A percentile compares a stretch with the other conserved stretches of the same genome.
These are phyloP conservation scores for Komagataella pastoris DNA, from an alignment of 805 yeast species.

Conservation along the genomic window DNA sequence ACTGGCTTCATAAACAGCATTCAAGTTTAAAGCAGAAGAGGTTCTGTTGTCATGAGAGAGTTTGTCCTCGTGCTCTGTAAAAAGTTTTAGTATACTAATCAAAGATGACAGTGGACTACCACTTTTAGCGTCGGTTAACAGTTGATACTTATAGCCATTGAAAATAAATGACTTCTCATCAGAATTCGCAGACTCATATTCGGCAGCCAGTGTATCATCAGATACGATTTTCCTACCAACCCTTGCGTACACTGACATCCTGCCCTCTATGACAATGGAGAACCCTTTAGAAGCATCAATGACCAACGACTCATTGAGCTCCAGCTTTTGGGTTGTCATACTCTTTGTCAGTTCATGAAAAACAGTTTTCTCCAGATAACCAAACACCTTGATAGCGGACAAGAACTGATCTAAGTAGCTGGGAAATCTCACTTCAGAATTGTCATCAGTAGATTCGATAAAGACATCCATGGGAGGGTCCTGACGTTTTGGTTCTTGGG, in stretches of 20 bases:
- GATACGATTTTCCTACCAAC: conserved; percentile 19
- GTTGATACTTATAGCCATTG: conserved; percentile 52
- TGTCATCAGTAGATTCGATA: conserved; percentile 21
- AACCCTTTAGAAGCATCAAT: conserved; percentile 68
- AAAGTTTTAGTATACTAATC: conserved; percentile 64
- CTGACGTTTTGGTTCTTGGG: conserved; percentile 27
- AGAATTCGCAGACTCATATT: conserved; percentile 16
- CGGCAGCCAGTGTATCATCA: conserved; percentile 5
- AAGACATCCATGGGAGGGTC: conserved; percentile 34
- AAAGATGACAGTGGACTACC: conserved; percentile 82
- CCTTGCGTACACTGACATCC: conserved; percentile 63
- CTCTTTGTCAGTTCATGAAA: conserved; percentile 87
- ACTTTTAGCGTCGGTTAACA: conserved; percentile 66
- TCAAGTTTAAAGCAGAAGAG: not conserved
- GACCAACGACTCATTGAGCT: conserved; percentile 61
- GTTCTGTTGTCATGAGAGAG: not conserved
- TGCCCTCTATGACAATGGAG: conserved; percentile 86
- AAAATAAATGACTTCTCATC: conserved; percentile 25
- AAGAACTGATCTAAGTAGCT: conserved; percentile 82
- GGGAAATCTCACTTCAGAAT: conserved; percentile 25
- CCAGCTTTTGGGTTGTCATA: conserved; percentile 79
- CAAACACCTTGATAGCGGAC: conserved; percentile 86
- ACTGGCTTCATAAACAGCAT: not conserved
- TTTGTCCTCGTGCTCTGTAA: conserved; percentile 29
- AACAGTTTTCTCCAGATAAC: conserved; percentile 80